Base-by-base conservation (phyloP, 495 filamentous ascomycete species). In the Trichoderma virens region DNA sequence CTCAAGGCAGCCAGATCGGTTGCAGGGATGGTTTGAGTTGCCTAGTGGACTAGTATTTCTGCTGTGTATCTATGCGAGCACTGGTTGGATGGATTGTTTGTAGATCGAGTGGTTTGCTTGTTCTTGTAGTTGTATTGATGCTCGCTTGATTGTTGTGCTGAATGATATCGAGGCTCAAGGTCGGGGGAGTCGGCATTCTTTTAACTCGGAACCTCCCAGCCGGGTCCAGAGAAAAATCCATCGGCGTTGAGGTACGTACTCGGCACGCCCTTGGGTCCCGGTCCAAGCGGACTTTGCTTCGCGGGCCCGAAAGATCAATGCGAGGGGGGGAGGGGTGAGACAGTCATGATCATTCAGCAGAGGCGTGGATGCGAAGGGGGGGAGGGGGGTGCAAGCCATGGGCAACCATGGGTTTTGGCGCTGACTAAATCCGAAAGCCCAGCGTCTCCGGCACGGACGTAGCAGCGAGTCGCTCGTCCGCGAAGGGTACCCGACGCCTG, bases 111-210 rank as follows among this genome's bases (percentile, higher is more conserved):
- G 27, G 2, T n/a, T 27, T 56, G 51, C 8, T n/a, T 47, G 43
- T 47, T 30, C n/a, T 30, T 56, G 7, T 56, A 8, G 23, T 30
- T 56, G 51, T 56, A 28, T 20, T 56, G 27, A 56, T 56, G 51
- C 51, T 56, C 51, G 51, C 51, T 56, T 56, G 51, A n/a, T 11
- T 56, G 51, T 16, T 30, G 8, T 56, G 51, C 13, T 56, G 51
- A 23, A 56, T 56, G 51, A 56, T 56, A 56, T 56, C 27, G 51
- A 56, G 51, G 11, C 51, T 56, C 51, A 56, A 56, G 51, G 51
- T 56, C 51, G 51, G 51, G 51, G 51, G 51, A 56, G 51, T 56
- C 51, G 51, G 51, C 51, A 56, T 56, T 56, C 51, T 56, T 56
- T 56, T 56, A 56, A 56, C 51, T 56, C 51, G 51, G 51, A n/a